Evolutionary conservation across 805 yeast species (phyloP).

Genomic region (Ogataea angusta): DNA sequence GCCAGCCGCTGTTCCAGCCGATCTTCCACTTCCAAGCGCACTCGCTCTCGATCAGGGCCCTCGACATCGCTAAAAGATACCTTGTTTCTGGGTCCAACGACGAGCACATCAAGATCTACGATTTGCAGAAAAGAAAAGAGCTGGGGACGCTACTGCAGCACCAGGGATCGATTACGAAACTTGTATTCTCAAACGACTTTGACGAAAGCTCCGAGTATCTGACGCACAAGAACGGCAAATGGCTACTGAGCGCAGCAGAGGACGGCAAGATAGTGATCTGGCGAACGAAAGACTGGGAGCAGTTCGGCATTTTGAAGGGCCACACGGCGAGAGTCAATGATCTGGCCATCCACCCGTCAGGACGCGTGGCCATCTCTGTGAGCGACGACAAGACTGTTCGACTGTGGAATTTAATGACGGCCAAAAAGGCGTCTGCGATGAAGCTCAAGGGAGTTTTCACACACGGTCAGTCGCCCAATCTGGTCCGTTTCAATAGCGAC

Average conservation of each 20-base stretch:
- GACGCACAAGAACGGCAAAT: slow-evolving; percentile 57
- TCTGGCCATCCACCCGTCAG: slow-evolving; percentile 84
- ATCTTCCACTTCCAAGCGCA: slow-evolving; percentile 96
- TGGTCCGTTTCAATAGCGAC: slow-evolving; percentile 38
- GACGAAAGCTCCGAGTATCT: slow-evolving; percentile 24
- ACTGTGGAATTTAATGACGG: slow-evolving; percentile 96
- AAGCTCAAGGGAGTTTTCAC: slow-evolving; percentile 69
- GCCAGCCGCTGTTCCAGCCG: slow-evolving; percentile 76
- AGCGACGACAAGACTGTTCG: slow-evolving; percentile 80
- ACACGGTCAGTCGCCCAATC: slow-evolving; percentile 45
- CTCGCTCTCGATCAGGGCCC: slow-evolving; percentile 77
- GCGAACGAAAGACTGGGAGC: slow-evolving; percentile 98
- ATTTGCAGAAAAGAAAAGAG: slow-evolving; percentile 89
- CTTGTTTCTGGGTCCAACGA: slow-evolving; percentile 94
- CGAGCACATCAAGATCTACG: slow-evolving; percentile 92
- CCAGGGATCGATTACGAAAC: slow-evolving; percentile 76
- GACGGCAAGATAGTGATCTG: slow-evolving; percentile 89
- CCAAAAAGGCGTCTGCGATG: slow-evolving; percentile 83
- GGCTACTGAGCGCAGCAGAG: slow-evolving; percentile 88
- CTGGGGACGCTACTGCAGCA: slow-evolving; percentile 87
- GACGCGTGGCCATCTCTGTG: slow-evolving; percentile 85
- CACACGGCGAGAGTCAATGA: slow-evolving; percentile 83
- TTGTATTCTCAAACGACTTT: slow-evolving; percentile 63
- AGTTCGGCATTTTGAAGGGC: slow-evolving; percentile 82
- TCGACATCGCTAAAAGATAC: slow-evolving; percentile 80